Evolutionary conservation across 2,329 filamentous ascomycete species (phyloP).

Genomic region (Sclerotiophoma versabilis): DNA sequence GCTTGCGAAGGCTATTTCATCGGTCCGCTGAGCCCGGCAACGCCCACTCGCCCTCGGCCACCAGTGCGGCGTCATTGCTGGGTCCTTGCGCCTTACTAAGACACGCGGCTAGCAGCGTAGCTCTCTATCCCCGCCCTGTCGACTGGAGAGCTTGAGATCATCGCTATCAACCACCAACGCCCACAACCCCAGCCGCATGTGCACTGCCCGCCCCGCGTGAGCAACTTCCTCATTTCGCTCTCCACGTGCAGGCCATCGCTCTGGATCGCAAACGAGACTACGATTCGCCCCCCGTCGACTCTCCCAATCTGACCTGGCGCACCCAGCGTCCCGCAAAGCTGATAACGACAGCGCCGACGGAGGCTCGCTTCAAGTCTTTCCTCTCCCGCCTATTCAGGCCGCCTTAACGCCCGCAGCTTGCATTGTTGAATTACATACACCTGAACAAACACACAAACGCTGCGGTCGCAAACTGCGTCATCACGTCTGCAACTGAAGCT

Average conservation of each 20-base stretch:
- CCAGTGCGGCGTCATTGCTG: conserved; percentile 28
- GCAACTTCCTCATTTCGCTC: conserved; percentile 16
- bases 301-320: conserved; percentile 36
- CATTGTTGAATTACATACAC: background rate
- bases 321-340: conserved; percentile 40
- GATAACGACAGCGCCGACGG: conserved; percentile 50
- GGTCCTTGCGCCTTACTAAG: conserved; percentile 32
- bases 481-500: conserved; percentile 14
- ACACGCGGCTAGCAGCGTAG: conserved; percentile 31
- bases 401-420: conserved; percentile 46
- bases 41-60: conserved; percentile 25
- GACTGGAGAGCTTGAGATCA: conserved; percentile 31
- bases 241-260: conserved; percentile 37
- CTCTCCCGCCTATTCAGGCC: conserved; percentile 55
- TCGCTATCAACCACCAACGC: conserved; percentile 29
- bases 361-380: conserved; percentile 55
- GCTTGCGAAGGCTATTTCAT: conserved; percentile 34
- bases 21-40: conserved; percentile 32
- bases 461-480: conserved; percentile 29
- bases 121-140: conserved; percentile 36
- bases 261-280: conserved; percentile 49
- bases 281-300: conserved; percentile 45
- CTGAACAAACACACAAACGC: conserved; percentile 7
- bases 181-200: conserved; percentile 22
- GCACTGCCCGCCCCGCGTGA: conserved; percentile 27